Evolutionary conservation across 208 protist genomes (phyloP).

Genomic region (Acanthamoeba comandoni): DNA sequence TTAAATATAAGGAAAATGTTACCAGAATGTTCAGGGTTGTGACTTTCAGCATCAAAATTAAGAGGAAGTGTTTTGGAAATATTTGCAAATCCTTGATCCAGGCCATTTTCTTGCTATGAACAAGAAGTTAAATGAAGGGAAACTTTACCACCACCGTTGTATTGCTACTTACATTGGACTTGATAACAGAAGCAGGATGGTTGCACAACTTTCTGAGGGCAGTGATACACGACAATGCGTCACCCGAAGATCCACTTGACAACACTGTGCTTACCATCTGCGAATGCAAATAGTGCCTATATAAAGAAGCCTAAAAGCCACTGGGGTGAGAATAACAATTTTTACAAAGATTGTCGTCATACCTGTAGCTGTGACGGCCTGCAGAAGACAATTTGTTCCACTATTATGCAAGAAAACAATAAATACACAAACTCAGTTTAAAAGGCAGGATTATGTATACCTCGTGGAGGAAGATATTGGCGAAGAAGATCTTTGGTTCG

Average conservation of each 20-base stretch:
- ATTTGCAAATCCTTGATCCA: background rate
- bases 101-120: background rate
- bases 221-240: conserved; percentile 42
- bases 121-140: background rate
- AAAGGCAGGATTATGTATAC: background rate
- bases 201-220: conserved; percentile 68
- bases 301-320: background rate
- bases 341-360: background rate
- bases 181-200: conserved; percentile 8
- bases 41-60: background rate
- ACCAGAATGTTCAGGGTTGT: conserved; percentile 58
- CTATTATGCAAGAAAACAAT: background rate
- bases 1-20: background rate
- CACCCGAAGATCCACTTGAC: background rate
- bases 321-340: no score
- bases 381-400: conserved; percentile 69
- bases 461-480: conserved; percentile 55
- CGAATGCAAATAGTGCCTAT: conserved; percentile 51
- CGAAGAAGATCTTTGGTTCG: conserved; percentile 50
- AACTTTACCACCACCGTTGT: no score
- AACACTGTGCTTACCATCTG: conserved; percentile 38
- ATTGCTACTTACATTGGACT: no score
- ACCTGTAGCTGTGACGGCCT: conserved; percentile 38
- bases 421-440: background rate
- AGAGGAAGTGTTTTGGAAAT: background rate